Evolutionary conservation across 805 yeast species (phyloP), one percentile per base, ranked within the genome.

Genomic region (Metschnikowia reukaufii): DNA sequence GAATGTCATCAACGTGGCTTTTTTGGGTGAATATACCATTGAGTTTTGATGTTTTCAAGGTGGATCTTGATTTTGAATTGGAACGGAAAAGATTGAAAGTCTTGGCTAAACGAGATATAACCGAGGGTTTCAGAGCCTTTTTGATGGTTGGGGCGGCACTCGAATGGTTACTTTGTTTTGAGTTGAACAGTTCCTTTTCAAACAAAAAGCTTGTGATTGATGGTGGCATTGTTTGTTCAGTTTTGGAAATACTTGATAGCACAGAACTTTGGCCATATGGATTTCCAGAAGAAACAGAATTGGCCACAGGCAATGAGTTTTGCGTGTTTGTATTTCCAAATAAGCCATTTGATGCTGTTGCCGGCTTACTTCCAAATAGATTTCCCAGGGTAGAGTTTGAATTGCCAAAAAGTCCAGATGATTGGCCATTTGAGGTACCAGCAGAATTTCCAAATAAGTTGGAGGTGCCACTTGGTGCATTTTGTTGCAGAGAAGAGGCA

Each of bases 1-100:
- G 36, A 16, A 32, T n/a, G 33, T 49, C 52, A 15, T 49, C 46
- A n/a, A 64, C 48, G 36, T 49, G 55, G 44, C 61, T 63, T 2
- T 61, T 47, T 25, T 59, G 63, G 3, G 70, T 59, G 51, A 70
- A 70, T 6, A 70, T 49, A 0, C 74, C 74, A 33, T 61, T 66
- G 33, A 59, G 47, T 7, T 60, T 50, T 8, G 54, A 44, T 18
- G 47, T 29, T 21, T 39, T 41, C 4, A 52, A 39, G 1, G 39
- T 25, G 1, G 51, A 13, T 13, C 52, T 36, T 12, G 34, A 16
- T 4, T 21, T 32, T n/a, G 61, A 44, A 13, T 56, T 36, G n/a
- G 57, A 48, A 25, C 69, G 58, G 39, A 70, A 63, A 19, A 65
- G 54, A 41, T 57, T 63, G 47, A 70, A 64, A 0, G 72, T 65